These are phyloP conservation scores for Xylaria acuta DNA, from an alignment of 495 filamentous ascomycete genomes.

Conservation along the genomic window DNA sequence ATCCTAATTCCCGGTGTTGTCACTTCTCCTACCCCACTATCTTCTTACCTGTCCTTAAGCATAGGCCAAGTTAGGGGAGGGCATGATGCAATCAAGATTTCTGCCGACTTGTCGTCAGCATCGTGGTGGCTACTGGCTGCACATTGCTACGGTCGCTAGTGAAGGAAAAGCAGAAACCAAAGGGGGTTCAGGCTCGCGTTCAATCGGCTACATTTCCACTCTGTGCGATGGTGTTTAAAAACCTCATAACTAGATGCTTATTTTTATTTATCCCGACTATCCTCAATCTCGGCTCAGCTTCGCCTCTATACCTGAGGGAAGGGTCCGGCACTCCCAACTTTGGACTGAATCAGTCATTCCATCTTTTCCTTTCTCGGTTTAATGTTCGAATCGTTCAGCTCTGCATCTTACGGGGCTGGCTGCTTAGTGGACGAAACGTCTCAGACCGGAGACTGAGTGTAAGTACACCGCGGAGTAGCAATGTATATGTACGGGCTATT, in stretches of 20 bases:
- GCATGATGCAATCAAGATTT: neutral
- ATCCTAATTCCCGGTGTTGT: conserved; percentile 6
- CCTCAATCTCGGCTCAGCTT: neutral
- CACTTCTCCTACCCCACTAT: conserved; percentile 12
- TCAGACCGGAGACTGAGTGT: neutral
- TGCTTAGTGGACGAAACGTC: neutral
- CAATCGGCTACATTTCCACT: neutral
- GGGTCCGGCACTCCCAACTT: neutral
- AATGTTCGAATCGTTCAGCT: neutral
- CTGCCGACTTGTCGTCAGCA: neutral
- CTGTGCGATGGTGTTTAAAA: neutral
- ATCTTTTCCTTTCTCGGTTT: neutral
- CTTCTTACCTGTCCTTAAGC: neutral
- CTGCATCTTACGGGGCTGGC: neutral
- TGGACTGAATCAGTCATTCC: neutral
- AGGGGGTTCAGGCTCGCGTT: neutral
- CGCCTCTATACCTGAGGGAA: neutral
- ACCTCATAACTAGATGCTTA: neutral
- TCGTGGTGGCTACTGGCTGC: conserved; percentile 1
- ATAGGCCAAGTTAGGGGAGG: conserved; percentile 1
- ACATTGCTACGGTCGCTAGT: neutral
- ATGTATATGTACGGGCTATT: neutral
- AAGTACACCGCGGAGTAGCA: neutral
- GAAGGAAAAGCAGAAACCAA: neutral
- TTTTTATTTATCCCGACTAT: neutral